Conservation (phyloP, 805 yeast genomes). For the Cyberlindnera japonica region DNA sequence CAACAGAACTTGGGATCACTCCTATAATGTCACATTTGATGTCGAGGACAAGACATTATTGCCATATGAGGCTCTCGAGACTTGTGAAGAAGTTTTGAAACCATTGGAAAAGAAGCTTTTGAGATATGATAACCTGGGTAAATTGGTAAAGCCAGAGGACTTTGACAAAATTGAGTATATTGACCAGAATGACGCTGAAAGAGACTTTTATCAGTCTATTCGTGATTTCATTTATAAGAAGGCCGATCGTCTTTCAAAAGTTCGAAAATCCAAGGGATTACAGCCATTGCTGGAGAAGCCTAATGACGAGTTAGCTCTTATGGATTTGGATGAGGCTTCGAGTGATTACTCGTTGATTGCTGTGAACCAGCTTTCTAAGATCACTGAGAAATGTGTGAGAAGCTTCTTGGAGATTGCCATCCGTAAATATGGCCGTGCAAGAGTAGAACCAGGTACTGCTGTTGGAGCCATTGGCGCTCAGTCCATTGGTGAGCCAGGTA, state of each 20-base stretch:
- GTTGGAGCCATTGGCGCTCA: slow-evolving; percentile 99
- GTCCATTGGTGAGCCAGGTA: slow-evolving; percentile 98
- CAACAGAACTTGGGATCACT: slow-evolving; percentile 91
- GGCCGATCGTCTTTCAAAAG: slow-evolving; percentile 50
- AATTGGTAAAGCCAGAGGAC: slow-evolving; percentile 41
- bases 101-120: slow-evolving; percentile 60
- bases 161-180: slow-evolving; percentile 55
- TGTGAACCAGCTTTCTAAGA: slow-evolving; percentile 62
- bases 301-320: slow-evolving; percentile 40
- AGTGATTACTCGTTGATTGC: slow-evolving; percentile 39
- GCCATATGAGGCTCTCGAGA: slow-evolving; percentile 64
- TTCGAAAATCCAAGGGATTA: slow-evolving; percentile 54
- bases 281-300: slow-evolving; percentile 41
- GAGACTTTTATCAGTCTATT: slow-evolving; percentile 77
- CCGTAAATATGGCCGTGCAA: slow-evolving; percentile 78
- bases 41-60: slow-evolving; percentile 50
- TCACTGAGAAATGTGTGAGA: slow-evolving; percentile 55
- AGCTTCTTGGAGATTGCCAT: slow-evolving; percentile 75
- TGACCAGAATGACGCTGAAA: slow-evolving; percentile 84
- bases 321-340: slow-evolving; percentile 36
- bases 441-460: slow-evolving; percentile 98
- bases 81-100: slow-evolving; percentile 50
- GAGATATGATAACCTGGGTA: slow-evolving; percentile 74
- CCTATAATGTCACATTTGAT: slow-evolving; percentile 66
- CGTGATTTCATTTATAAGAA: slow-evolving; percentile 57